phyloP scores from a whole-genome alignment of 805 yeast genomes.

The Saccharomycodes ludwigii region DNA sequence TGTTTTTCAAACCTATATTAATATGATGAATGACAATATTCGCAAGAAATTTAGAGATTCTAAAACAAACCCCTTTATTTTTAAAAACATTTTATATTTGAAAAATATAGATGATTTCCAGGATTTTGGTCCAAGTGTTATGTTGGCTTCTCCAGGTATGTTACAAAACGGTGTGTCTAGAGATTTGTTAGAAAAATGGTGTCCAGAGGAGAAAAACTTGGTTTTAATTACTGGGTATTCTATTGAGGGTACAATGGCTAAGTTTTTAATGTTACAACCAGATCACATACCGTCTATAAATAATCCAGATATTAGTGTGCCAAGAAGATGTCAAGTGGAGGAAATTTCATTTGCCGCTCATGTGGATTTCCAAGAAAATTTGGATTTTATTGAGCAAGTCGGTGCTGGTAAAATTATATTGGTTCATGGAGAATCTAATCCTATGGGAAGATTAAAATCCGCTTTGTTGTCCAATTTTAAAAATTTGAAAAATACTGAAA shows the following conservation, averaged over 20 bases:
- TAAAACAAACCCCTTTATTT: conserved; percentile 79
- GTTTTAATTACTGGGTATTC: conserved; percentile 92
- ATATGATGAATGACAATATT: conserved; percentile 93
- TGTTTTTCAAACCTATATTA: conserved; percentile 90
- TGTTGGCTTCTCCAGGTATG: conserved; percentile 98
- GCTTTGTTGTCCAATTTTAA: conserved; percentile 83
- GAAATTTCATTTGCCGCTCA: conserved; percentile 99
- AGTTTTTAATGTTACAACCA: conserved; percentile 78
- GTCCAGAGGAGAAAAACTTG: conserved; percentile 87
- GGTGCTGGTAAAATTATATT: conserved; percentile 76
- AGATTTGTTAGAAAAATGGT: conserved; percentile 88
- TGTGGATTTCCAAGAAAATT: conserved; percentile 89
- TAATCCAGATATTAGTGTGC: conserved; percentile 76
- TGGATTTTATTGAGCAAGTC: conserved; percentile 80
- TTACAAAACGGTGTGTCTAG: conserved; percentile 91
- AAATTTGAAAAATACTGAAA: conserved; percentile 68
- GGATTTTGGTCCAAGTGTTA: conserved; percentile 92
- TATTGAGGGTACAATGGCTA: conserved; percentile 97
- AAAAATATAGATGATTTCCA: conserved; percentile 74
- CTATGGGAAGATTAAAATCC: conserved; percentile 96
- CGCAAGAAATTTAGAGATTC: conserved; percentile 65
- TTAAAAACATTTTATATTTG: conserved; percentile 71
- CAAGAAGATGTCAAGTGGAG: conserved; percentile 76
- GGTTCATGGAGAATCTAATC: conserved; percentile 95
- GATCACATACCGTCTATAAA: conserved; percentile 70